Conservation (phyloP, 2,329 filamentous ascomycete species). For the Huntiella savannae region DNA sequence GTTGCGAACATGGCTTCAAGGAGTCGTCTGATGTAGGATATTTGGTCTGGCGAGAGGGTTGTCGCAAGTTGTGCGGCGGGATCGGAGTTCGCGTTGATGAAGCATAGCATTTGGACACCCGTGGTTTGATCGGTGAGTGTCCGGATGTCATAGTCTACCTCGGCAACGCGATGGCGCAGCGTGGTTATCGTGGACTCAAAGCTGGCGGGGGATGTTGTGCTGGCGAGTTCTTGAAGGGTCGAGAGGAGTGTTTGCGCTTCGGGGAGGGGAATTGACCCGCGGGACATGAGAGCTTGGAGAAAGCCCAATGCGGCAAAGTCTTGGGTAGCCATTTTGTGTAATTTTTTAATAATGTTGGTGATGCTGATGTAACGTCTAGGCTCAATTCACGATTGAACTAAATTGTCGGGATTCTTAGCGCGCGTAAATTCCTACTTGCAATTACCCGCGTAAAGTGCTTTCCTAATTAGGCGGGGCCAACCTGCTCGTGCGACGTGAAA, state of each 20-base stretch:
- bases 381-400: neutral
- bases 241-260: slow-evolving; percentile 60
- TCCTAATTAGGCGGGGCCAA: neutral
- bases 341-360: neutral
- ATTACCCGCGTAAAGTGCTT: slow-evolving; percentile 1
- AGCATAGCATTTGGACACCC: slow-evolving; percentile 51
- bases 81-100: slow-evolving; percentile 81
- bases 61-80: slow-evolving; percentile 74
- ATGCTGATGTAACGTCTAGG: neutral
- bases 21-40: slow-evolving; percentile 71
- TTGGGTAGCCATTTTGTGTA: slow-evolving; percentile 1
- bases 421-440: neutral
- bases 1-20: slow-evolving; percentile 85
- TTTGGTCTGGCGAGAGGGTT: slow-evolving; percentile 60
- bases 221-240: slow-evolving; percentile 45
- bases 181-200: slow-evolving; percentile 50
- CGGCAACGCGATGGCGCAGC: slow-evolving; percentile 53
- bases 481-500: neutral
- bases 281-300: slow-evolving; percentile 69
- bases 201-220: slow-evolving; percentile 32
- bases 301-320: slow-evolving; percentile 49
- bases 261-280: slow-evolving; percentile 55
- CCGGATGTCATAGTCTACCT: slow-evolving; percentile 77
- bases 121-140: slow-evolving; percentile 49
- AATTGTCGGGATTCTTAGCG: neutral